These are phyloP conservation scores for Diplogelasinospora grovesii DNA, from an alignment of 495 filamentous ascomycete species.

Conservation along the genomic window DNA sequence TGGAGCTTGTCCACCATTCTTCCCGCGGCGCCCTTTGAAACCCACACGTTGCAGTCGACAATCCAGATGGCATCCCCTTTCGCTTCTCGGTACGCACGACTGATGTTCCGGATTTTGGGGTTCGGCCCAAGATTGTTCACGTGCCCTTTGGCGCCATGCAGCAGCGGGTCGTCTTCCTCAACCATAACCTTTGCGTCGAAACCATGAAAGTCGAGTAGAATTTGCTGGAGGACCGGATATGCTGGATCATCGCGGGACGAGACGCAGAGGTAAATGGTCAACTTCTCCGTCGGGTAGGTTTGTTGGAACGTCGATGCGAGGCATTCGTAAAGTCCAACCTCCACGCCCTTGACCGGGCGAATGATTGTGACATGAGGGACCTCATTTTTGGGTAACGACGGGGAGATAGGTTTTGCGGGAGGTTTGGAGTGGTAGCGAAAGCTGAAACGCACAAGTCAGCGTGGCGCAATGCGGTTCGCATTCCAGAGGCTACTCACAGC, in stretches of 20 bases:
- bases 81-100: constrained; percentile 88
- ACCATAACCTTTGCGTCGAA: constrained; percentile 69
- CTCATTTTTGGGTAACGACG: constrained; percentile 35
- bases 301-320: constrained; percentile 86
- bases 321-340: constrained; percentile 85
- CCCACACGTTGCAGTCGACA: constrained; percentile 95
- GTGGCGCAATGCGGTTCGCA: background rate
- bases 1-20: constrained; percentile 83
- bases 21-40: constrained; percentile 67
- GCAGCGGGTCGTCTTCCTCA: constrained; percentile 80
- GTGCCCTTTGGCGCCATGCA: constrained; percentile 47
- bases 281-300: constrained; percentile 66
- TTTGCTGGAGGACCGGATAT: constrained; percentile 60
- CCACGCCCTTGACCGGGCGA: constrained; percentile 87
- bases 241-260: constrained; percentile 72
- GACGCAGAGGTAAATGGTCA: constrained; percentile 81
- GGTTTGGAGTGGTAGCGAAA: constrained; percentile 43
- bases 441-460: constrained; percentile 24
- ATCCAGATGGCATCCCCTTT: constrained; percentile 92
- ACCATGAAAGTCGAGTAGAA: constrained; percentile 65
- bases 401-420: constrained; percentile 36
- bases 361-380: constrained; percentile 87
- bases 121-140: constrained; percentile 75
- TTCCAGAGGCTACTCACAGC: constrained; percentile 45
- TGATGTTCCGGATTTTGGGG: constrained; percentile 97